Conservation (phyloP, 2,329 filamentous ascomycete genomes). For the Penicillium decumbens region DNA sequence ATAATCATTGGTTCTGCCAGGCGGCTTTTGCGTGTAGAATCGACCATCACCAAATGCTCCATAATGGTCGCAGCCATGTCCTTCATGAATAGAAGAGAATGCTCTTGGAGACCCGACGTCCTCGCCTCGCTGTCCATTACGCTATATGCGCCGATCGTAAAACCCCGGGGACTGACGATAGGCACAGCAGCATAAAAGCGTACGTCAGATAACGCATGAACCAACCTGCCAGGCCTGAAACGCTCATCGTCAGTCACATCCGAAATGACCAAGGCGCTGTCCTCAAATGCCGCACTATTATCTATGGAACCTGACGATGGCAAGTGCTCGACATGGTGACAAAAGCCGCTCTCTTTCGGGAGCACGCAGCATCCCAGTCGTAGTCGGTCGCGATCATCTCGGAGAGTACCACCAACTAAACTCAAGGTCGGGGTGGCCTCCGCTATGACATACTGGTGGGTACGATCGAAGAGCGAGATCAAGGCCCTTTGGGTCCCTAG, state of each 20-base stretch:
- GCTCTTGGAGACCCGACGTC: slow-evolving; percentile 3
- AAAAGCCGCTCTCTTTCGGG: slow-evolving; percentile 26
- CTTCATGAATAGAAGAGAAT: slow-evolving; percentile 52
- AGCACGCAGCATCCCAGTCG: slow-evolving; percentile 31
- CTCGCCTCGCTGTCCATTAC: slow-evolving; percentile 54
- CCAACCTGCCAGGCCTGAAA: slow-evolving; percentile 27
- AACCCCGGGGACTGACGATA: slow-evolving; percentile 52
- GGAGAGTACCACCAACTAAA: not conserved
- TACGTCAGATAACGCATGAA: slow-evolving; percentile 26
- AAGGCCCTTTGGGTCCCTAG: slow-evolving; percentile 43
- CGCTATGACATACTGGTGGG: slow-evolving; percentile 49
- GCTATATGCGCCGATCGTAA: slow-evolving; percentile 54
- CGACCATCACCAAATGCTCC: slow-evolving; percentile 54
- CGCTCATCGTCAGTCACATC: slow-evolving; percentile 32
- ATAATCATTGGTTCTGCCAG: slow-evolving; percentile 55
- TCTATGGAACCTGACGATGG: not conserved
- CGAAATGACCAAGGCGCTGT: slow-evolving; percentile 21
- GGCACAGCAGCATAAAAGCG: slow-evolving; percentile 55
- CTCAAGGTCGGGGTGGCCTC: slow-evolving; percentile 44
- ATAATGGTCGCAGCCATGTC: slow-evolving; percentile 55
- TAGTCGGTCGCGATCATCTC: slow-evolving; percentile 22
- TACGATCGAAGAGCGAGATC: slow-evolving; percentile 51
- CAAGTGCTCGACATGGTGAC: slow-evolving; percentile 19
- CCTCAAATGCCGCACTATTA: not conserved
- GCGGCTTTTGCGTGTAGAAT: slow-evolving; percentile 49